A percentile compares a stretch with the other conserved stretches of the same genome.
Conservation (phyloP, 2,329 filamentous ascomycete species). For the Leptographium flavum region DNA sequence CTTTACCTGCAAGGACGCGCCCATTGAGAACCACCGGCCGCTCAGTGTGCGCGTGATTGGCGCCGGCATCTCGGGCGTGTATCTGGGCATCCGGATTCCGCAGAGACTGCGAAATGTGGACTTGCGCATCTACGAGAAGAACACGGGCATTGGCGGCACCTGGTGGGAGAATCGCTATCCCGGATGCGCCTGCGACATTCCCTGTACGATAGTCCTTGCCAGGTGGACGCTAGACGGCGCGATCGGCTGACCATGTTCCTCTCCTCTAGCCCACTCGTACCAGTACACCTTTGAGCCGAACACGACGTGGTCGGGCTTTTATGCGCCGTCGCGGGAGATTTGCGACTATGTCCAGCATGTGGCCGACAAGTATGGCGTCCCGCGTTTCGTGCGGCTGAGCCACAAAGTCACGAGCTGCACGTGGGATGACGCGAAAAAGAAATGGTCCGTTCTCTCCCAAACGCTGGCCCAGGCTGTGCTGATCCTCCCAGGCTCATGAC, state of each 20-base stretch:
- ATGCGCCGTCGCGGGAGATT: too few relatives aligned
- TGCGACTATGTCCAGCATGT: too few relatives aligned
- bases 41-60: neutral
- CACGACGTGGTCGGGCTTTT: too few relatives aligned
- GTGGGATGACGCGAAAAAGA: too few relatives aligned
- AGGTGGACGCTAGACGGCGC: too few relatives aligned
- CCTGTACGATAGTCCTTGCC: neutral
- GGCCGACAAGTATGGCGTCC: too few relatives aligned
- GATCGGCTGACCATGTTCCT: too few relatives aligned
- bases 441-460: too few relatives aligned
- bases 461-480: neutral
- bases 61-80: neutral
- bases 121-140: neutral
- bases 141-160: neutral
- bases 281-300: too few relatives aligned
- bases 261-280: too few relatives aligned
- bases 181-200: neutral
- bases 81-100: neutral
- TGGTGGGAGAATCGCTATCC: neutral
- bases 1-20: neutral
- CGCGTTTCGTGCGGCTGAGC: too few relatives aligned
- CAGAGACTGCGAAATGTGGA: neutral
- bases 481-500: neutral
- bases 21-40: neutral
- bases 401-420: too few relatives aligned